Conservation (phyloP, 495 filamentous ascomycete species). For the Delitschia confertaspora region DNA sequence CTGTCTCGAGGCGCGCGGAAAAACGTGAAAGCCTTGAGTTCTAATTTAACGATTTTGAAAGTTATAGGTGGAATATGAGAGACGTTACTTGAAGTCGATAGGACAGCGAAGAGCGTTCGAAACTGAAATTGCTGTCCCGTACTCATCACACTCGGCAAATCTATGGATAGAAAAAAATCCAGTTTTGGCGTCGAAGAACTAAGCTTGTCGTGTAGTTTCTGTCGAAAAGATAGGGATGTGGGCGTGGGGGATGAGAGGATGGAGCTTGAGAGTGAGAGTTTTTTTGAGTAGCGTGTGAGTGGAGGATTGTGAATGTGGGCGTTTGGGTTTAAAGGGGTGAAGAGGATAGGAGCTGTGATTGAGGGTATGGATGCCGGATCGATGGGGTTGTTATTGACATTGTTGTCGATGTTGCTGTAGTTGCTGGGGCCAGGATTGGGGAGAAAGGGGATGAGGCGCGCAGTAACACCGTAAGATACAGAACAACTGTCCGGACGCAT, state of each 20-base stretch:
- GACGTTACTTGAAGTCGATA: constrained; percentile 6
- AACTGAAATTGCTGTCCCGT: constrained; percentile 13
- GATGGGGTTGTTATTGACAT: background rate
- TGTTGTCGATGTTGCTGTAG: constrained; percentile 2
- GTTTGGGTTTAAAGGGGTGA: constrained; percentile 20
- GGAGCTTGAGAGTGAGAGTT: constrained; percentile 13
- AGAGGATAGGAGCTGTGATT: constrained; percentile 7
- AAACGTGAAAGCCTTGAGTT: constrained; percentile 16
- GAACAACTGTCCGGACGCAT: constrained; percentile 2
- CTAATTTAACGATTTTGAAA: constrained; percentile 11
- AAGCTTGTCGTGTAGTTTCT: constrained; percentile 13
- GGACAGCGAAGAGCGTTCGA: constrained; percentile 4
- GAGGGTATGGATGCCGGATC: background rate
- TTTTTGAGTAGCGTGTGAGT: constrained; percentile 6
- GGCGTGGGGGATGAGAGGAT: constrained; percentile 2
- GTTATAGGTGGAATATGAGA: constrained; percentile 3
- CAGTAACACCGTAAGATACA: constrained; percentile 18
- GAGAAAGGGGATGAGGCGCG: background rate
- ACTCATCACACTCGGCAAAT: constrained; percentile 11
- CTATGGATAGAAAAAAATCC: constrained; percentile 15
- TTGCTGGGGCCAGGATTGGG: constrained; percentile 2
- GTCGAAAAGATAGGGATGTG: constrained; percentile 11
- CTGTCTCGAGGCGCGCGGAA: constrained; percentile 20
- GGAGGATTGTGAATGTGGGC: background rate
- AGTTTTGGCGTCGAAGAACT: constrained; percentile 13